Evolutionary conservation across 208 protist species (phyloP).

Genomic region (Acanthamoeba polyphaga): DNA sequence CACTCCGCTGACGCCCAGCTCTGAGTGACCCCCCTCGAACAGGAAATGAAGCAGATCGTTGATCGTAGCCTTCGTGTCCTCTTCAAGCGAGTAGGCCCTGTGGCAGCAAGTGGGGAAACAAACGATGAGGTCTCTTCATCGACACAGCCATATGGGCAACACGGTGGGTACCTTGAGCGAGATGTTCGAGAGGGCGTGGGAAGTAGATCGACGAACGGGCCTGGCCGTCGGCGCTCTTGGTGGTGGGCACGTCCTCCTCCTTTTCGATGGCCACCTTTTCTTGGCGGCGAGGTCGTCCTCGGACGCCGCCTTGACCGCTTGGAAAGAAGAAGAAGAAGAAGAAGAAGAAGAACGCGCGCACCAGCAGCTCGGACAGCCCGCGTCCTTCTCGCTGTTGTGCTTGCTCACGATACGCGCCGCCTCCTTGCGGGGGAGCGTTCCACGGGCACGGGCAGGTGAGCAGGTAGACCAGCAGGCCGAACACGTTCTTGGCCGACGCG

Average conservation of each 20-base stretch:
- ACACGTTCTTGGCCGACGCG: slow-evolving; percentile 46
- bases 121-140: neutral
- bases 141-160: neutral
- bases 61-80: slow-evolving; percentile 38
- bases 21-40: slow-evolving; percentile 22
- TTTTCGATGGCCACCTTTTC: slow-evolving; percentile 36
- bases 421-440: neutral
- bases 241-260: neutral
- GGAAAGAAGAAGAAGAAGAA: too few species aligned
- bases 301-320: slow-evolving; percentile 31
- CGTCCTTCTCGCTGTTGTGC: slow-evolving; percentile 40
- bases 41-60: slow-evolving; percentile 35
- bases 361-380: slow-evolving; percentile 22
- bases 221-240: slow-evolving; percentile 35
- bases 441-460: slow-evolving; percentile 62
- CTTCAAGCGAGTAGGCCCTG: neutral
- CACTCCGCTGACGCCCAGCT: slow-evolving; percentile 25
- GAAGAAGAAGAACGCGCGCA: slow-evolving; percentile 48
- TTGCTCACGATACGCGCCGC: slow-evolving; percentile 14
- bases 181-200: slow-evolving; percentile 1
- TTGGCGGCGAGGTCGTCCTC: slow-evolving; percentile 22
- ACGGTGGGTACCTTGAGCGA: neutral
- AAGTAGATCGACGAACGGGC: slow-evolving; percentile 34
- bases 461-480: slow-evolving; percentile 52
- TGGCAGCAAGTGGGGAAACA: neutral